Conservation (phyloP, 345 rosid species). For the Euphorbia peplus region DNA sequence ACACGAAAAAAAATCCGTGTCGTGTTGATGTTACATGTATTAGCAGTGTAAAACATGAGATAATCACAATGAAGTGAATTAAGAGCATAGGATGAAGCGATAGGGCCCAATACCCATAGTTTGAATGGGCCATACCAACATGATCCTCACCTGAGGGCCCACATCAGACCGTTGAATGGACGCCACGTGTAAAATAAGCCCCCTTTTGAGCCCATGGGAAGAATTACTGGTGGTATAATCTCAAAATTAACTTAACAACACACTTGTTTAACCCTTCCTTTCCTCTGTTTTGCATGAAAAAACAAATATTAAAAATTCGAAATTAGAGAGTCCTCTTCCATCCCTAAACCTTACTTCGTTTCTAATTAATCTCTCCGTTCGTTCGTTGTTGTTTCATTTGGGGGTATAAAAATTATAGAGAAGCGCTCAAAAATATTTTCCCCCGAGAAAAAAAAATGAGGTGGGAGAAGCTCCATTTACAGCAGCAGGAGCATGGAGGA, state of each 20-base stretch:
- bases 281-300: slow-evolving; percentile 14
- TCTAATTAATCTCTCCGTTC: slow-evolving; percentile 15
- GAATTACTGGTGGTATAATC: neutral
- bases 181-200: slow-evolving; percentile 11
- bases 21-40: too few species aligned
- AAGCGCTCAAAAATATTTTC: slow-evolving; percentile 13
- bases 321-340: neutral
- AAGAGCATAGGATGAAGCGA: neutral
- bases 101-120: neutral
- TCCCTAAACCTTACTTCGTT: neutral
- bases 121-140: slow-evolving; percentile 1
- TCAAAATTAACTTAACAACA: neutral
- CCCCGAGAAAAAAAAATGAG: slow-evolving; percentile 51
- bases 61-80: neutral
- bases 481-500: slow-evolving; percentile 19
- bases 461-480: slow-evolving; percentile 65
- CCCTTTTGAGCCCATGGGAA: slow-evolving; percentile 7
- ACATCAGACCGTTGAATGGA: neutral
- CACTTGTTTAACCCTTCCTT: neutral
- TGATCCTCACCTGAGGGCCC: slow-evolving; percentile 14
- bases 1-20: too few species aligned
- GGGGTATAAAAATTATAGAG: neutral
- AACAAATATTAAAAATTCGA: neutral
- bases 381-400: neutral
- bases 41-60: too few species aligned